phyloP scores from a whole-genome alignment of 495 filamentous ascomycete species.

The Evernia prunastri region DNA sequence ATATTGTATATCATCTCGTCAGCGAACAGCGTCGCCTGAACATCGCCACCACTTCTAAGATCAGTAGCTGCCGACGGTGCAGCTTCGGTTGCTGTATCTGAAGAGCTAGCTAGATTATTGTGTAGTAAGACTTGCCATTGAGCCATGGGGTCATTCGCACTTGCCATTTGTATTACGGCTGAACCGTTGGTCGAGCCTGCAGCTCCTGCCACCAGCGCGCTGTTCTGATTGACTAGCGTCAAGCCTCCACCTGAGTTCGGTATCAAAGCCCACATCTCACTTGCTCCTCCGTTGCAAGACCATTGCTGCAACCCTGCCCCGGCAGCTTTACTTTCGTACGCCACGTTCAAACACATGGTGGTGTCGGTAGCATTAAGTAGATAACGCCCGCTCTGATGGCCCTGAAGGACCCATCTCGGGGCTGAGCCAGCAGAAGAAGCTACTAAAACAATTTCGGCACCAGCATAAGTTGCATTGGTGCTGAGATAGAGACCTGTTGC shows the following conservation, averaged over 20 bases:
- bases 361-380: constrained; percentile 3
- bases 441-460: constrained; percentile 7
- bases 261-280: constrained; percentile 1
- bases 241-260: not conserved
- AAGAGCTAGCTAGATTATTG: not conserved
- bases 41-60: not conserved
- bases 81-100: too few species aligned
- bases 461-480: constrained; percentile 3
- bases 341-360: constrained; percentile 8
- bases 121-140: not conserved
- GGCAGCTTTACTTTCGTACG: constrained; percentile 6
- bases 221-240: constrained; percentile 3
- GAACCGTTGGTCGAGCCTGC: constrained; percentile 1
- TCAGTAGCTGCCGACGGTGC: not conserved
- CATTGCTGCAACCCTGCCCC: not conserved
- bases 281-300: constrained; percentile 4
- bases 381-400: not conserved
- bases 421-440: not conserved
- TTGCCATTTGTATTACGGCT: not conserved
- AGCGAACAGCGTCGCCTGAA: not conserved
- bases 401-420: not conserved
- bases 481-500: not conserved
- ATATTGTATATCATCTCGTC: constrained; percentile 11
- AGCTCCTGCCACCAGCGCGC: not conserved
- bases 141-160: constrained; percentile 2